Percentiles rank a stretch among this genome's conserved stretches.
Conservation (phyloP, 169 alveolate genomes). For the Eimeria tenella region DNA sequence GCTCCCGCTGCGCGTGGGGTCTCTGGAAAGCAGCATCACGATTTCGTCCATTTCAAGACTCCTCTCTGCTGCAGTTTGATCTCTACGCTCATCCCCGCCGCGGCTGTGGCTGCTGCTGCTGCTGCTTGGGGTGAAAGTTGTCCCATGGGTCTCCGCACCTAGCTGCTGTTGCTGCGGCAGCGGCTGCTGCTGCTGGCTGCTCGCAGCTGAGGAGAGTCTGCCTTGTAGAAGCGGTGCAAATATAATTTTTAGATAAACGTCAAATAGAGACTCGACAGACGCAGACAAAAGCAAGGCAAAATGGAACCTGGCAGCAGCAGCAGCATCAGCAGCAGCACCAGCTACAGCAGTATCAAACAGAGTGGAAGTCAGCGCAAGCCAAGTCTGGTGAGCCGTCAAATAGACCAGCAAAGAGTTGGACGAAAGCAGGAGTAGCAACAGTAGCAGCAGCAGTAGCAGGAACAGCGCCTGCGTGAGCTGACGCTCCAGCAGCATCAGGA, state of each 20-base stretch:
- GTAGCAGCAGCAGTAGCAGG: background rate
- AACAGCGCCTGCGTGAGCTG: background rate
- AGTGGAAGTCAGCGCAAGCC: background rate
- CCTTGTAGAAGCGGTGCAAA: background rate
- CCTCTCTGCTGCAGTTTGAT: background rate
- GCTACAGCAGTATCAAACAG: background rate
- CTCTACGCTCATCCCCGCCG: background rate
- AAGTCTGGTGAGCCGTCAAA: background rate
- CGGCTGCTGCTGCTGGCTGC: conserved; percentile 29
- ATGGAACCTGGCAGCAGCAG: conserved; percentile 54
- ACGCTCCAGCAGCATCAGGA: background rate
- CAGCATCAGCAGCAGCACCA: conserved; percentile 37
- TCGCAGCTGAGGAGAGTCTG: background rate
- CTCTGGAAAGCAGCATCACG: background rate
- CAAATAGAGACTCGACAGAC: conserved; percentile 24
- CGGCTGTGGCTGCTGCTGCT: background rate
- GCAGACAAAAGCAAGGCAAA: conserved; percentile 35
- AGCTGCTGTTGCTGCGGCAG: conserved; percentile 2
- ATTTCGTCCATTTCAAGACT: background rate
- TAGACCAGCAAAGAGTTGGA: background rate
- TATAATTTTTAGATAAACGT: background rate
- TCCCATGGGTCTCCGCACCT: too few species aligned
- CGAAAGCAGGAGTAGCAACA: background rate
- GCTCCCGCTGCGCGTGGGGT: background rate
- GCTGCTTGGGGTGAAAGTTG: background rate